Percentiles rank a stretch among this genome's conserved stretches.
These are phyloP conservation scores for Chalciporus sphaerocephalus DNA, from an alignment of 768 basidiomycete genomes.

Conservation along the genomic window DNA sequence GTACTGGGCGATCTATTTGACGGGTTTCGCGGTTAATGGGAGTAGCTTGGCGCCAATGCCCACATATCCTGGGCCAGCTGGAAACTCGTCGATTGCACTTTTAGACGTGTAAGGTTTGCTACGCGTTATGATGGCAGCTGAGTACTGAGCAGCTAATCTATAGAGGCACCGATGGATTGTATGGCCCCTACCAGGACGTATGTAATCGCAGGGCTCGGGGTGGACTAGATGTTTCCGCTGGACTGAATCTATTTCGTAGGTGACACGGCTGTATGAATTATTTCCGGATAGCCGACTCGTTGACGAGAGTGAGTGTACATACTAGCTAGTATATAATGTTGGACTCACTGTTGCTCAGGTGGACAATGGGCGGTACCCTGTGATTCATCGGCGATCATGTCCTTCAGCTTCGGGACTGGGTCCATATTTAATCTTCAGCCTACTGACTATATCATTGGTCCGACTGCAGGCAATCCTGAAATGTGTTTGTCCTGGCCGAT, in stretches of 20 bases:
- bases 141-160: slow-evolving; percentile 2
- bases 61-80: slow-evolving; percentile 56
- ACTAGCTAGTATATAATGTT: neutral
- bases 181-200: slow-evolving; percentile 77
- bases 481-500: slow-evolving; percentile 74
- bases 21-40: slow-evolving; percentile 54
- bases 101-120: slow-evolving; percentile 62
- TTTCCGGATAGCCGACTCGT: slow-evolving; percentile 68
- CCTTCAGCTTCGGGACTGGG: slow-evolving; percentile 62
- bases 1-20: slow-evolving; percentile 67
- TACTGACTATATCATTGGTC: slow-evolving; percentile 74
- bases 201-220: slow-evolving; percentile 16
- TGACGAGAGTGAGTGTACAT: slow-evolving; percentile 43
- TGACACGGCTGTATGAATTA: slow-evolving; percentile 56
- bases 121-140: neutral
- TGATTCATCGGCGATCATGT: slow-evolving; percentile 50
- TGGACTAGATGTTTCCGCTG: neutral
- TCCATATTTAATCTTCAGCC: slow-evolving; percentile 59
- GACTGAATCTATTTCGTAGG: slow-evolving; percentile 38
- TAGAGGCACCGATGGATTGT: slow-evolving; percentile 69
- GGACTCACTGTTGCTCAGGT: slow-evolving; percentile 24
- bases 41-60: slow-evolving; percentile 50
- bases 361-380: slow-evolving; percentile 81
- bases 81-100: slow-evolving; percentile 58
- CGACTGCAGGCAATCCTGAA: slow-evolving; percentile 56